phyloP scores from a whole-genome alignment of 2,329 filamentous ascomycete species.

The Pseudogymnoascus sp. region DNA sequence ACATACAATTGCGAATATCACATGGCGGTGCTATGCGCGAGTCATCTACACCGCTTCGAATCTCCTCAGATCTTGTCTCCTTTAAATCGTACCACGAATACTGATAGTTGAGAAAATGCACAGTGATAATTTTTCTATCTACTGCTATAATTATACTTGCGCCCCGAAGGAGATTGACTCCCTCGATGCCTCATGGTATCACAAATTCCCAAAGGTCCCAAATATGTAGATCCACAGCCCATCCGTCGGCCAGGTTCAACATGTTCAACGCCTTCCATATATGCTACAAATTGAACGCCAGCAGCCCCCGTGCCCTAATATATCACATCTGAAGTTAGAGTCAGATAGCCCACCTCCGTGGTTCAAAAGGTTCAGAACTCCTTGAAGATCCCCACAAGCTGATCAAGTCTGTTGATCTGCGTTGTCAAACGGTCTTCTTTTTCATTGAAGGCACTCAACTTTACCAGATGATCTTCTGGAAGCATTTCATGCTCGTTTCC shows the following conservation, averaged over 20 bases:
- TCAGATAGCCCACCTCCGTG: not conserved
- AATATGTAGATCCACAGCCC: constrained; percentile 8
- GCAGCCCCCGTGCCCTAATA: not conserved
- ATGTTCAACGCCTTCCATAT: not conserved
- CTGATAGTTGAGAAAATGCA: not conserved
- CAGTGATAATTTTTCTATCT: not conserved
- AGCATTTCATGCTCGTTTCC: constrained; percentile 77
- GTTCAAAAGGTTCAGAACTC: constrained; percentile 52
- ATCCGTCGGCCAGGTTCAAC: constrained; percentile 5
- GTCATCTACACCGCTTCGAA: not conserved
- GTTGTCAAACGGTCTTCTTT: constrained; percentile 66
- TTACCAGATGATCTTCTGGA: constrained; percentile 61
- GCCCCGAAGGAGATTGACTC: not conserved
- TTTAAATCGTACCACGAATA: not conserved
- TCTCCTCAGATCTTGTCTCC: not conserved
- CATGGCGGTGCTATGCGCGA: not conserved
- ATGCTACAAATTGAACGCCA: constrained; percentile 3
- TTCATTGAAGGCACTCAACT: constrained; percentile 49
- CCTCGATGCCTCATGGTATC: constrained; percentile 4
- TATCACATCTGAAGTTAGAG: constrained; percentile 1
- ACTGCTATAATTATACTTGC: constrained; percentile 4
- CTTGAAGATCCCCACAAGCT: constrained; percentile 71
- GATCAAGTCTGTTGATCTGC: constrained; percentile 74
- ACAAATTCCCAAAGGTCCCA: constrained; percentile 5
- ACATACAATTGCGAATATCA: not conserved